A percentile compares a stretch with the other conserved stretches of the same genome.
Conservation (phyloP, 2,329 filamentous ascomycete species). For the Leptographium flavum region DNA sequence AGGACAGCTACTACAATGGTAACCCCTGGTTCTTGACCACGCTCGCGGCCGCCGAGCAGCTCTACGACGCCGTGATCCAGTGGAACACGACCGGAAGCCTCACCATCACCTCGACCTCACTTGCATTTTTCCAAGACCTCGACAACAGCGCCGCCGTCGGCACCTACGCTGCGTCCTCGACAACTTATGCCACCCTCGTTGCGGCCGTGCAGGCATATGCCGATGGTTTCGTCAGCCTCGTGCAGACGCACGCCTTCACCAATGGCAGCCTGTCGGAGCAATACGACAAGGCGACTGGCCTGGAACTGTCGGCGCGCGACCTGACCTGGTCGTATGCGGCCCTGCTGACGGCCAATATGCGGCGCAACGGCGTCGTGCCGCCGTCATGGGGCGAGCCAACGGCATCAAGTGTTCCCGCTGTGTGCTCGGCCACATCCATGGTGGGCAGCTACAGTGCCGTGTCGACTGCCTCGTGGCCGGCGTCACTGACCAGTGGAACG, state of each 20-base stretch:
- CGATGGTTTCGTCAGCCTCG: slow-evolving; percentile 46
- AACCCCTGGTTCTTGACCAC: slow-evolving; percentile 67
- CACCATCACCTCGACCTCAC: slow-evolving; percentile 47
- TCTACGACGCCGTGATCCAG: slow-evolving; percentile 62
- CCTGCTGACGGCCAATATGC: slow-evolving; percentile 47
- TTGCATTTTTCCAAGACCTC: slow-evolving; percentile 58
- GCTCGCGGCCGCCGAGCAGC: slow-evolving; percentile 62
- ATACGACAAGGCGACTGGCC: slow-evolving; percentile 36
- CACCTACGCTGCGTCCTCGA: slow-evolving; percentile 34
- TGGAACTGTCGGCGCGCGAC: slow-evolving; percentile 47
- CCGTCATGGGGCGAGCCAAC: slow-evolving; percentile 31
- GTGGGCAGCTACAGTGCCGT: slow-evolving; percentile 35
- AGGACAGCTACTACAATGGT: slow-evolving; percentile 62
- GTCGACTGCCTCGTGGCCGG: slow-evolving; percentile 3
- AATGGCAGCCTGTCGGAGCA: slow-evolving; percentile 57
- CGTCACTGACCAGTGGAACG: too few relatives aligned
- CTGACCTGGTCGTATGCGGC: slow-evolving; percentile 63
- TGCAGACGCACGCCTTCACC: slow-evolving; percentile 44
- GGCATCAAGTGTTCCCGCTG: slow-evolving; percentile 24
- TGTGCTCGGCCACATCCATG: slow-evolving; percentile 32
- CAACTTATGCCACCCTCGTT: slow-evolving; percentile 36
- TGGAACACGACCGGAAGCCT: slow-evolving; percentile 53
- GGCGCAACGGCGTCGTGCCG: slow-evolving; percentile 40
- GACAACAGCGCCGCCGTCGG: slow-evolving; percentile 42
- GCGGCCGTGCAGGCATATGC: slow-evolving; percentile 43